A percentile compares a stretch with the other conserved stretches of the same genome.
phyloP scores from a whole-genome alignment of 305 asterid genomes.

The Coffea humblotiana region DNA sequence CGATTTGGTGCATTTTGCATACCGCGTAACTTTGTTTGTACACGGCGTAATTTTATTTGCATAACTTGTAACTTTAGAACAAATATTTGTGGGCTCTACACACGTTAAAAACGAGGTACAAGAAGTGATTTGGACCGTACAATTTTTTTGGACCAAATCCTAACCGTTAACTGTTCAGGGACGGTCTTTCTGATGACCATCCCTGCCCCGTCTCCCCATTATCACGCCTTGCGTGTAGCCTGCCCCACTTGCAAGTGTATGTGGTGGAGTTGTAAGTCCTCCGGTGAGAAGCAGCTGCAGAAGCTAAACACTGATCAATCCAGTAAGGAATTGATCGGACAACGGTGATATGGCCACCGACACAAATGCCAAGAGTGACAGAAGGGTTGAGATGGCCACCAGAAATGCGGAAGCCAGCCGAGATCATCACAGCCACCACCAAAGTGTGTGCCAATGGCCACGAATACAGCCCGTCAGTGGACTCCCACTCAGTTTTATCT shows the following conservation, averaged over 20 bases:
- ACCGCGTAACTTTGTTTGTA: no score
- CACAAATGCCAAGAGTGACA: slow-evolving; percentile 77
- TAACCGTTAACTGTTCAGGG: no score
- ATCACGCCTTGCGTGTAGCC: slow-evolving; percentile 60
- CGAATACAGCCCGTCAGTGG: slow-evolving; percentile 75
- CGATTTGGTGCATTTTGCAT: no score
- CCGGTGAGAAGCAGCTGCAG: slow-evolving; percentile 90
- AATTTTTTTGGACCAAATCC: no score
- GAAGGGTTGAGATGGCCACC: slow-evolving; percentile 96
- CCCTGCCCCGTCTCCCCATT: no score
- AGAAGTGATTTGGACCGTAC: no score
- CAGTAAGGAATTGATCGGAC: slow-evolving; percentile 71
- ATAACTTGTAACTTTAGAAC: no score
- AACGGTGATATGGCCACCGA: slow-evolving; percentile 81
- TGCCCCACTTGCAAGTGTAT: slow-evolving; percentile 73
- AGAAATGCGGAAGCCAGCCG: slow-evolving; percentile 86
- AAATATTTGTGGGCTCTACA: no score
- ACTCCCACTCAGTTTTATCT: slow-evolving; percentile 64
- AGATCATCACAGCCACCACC: slow-evolving; percentile 80
- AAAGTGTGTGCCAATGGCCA: slow-evolving; percentile 90
- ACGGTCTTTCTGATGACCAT: no score
- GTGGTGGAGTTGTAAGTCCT: slow-evolving; percentile 76
- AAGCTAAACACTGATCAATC: slow-evolving; percentile 83
- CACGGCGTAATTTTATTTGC: no score
- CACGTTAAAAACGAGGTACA: no score